Base-by-base conservation (phyloP, 1,284 basidiomycete species). In the Mycena citricolor region DNA sequence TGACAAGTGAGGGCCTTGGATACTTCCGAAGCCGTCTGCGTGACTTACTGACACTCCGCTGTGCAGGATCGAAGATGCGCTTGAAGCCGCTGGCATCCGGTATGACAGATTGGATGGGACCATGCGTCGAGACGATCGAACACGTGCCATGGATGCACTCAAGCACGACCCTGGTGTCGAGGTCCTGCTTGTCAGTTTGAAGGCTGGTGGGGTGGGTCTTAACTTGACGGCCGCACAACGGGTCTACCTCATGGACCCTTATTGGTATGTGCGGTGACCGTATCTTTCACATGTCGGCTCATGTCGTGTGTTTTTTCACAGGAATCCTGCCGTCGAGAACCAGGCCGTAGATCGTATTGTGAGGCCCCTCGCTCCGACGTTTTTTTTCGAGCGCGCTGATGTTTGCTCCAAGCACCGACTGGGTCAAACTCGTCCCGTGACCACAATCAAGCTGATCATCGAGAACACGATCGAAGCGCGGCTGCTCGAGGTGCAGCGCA, bases 311-410 rank as follows among this genome's bases (percentile, higher is more conserved):
- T 45, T 41, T 12, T 44, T 40, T 20, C 52, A 19, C 58, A 92
- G 90, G 91, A 97, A 97, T 60, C 94, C 94, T 14, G 93, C 93
- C 10, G 94, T 97, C 6, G 94, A 97, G 71, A 92, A 94, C 59
- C 94, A 97, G 66, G 93, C 93, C 17, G 90, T 95, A 42, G 88
- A 97, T 73, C 83, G 94, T 50, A 93, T 95, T 42, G 74, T 77
- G 49, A 57, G 87, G 47, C 31, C 50, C 49, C 16, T 32, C 35
- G 39, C 21, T 30, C n/a, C n/a, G n/a, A n/a, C n/a, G n/a, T n/a
- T n/a, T n/a, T n/a, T n/a, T 22, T 38, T 45, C 35, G 32, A 31
- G 17, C 20, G 19, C 17, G 21, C 17, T 23, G 8, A 14, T 5
- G 5, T 35, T 42, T 35, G 17, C 25, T 45, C 32, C 19, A 51